Conservation (phyloP, 805 yeast species). For the Kazachstania kunashirensis region DNA sequence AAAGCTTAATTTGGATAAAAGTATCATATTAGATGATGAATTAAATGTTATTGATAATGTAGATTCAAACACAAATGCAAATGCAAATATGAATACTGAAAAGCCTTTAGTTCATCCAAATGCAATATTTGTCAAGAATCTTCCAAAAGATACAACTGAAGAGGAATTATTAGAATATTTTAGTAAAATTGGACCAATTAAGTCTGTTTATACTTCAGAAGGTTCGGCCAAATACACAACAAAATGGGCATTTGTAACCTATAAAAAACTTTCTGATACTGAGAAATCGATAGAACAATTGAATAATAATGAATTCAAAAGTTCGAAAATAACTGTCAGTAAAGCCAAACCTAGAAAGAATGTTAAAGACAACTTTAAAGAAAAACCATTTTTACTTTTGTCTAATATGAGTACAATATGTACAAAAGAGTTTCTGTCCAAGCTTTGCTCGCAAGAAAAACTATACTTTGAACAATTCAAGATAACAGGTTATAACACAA, state of each 20-base stretch:
- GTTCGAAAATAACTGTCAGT: slow-evolving; percentile 18
- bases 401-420: slow-evolving; percentile 24
- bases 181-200: slow-evolving; percentile 27
- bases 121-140: slow-evolving; percentile 29
- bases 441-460: slow-evolving; percentile 19
- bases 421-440: slow-evolving; percentile 20
- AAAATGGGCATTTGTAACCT: slow-evolving; percentile 36
- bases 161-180: slow-evolving; percentile 25
- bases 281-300: slow-evolving; percentile 28
- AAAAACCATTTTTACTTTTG: slow-evolving; percentile 12
- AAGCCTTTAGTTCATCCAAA: slow-evolving; percentile 21
- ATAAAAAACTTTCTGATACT: slow-evolving; percentile 31
- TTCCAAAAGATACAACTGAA: slow-evolving; percentile 25
- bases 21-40: slow-evolving; percentile 17
- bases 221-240: slow-evolving; percentile 17
- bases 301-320: slow-evolving; percentile 24
- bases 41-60: slow-evolving; percentile 3
- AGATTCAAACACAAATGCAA: slow-evolving; percentile 1
- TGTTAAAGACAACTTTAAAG: slow-evolving; percentile 5
- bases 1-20: slow-evolving; percentile 18
- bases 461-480: slow-evolving; percentile 5
- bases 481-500: slow-evolving; percentile 2
- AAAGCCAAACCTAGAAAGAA: slow-evolving; percentile 15
- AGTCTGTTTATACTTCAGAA: slow-evolving; percentile 28
- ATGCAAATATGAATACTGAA: not conserved